Conservation (phyloP, 495 filamentous ascomycete species). For the Penicillium cosmopolitanum region DNA sequence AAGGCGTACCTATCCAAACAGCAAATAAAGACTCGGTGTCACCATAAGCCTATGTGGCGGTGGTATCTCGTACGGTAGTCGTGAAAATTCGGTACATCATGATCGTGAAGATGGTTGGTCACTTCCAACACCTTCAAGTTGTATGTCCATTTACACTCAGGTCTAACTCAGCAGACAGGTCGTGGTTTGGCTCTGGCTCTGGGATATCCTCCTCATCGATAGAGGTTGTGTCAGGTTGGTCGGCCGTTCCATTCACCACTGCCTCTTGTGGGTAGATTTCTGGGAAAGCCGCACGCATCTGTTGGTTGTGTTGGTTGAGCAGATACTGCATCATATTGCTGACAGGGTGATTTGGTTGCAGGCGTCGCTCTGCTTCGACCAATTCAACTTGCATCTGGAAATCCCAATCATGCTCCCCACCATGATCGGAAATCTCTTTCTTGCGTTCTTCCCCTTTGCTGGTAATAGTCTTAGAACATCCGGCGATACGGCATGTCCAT, state of each 20-base stretch:
- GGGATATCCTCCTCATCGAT: conserved; percentile 1
- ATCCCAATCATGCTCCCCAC: conserved; percentile 64
- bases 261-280: conserved; percentile 22
- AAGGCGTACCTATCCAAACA: conserved; percentile 4
- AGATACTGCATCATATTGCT: conserved; percentile 43
- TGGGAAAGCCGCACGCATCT: conserved; percentile 32
- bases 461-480: conserved; percentile 65
- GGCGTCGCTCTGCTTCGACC: conserved; percentile 51
- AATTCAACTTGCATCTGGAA: conserved; percentile 62
- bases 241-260: conserved; percentile 2
- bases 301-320: conserved; percentile 27
- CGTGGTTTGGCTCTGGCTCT: background rate
- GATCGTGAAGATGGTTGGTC: conserved; percentile 9
- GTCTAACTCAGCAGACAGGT: conserved; percentile 7
- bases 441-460: conserved; percentile 60
- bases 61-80: conserved; percentile 4
- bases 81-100: conserved; percentile 14
- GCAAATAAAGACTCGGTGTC: background rate
- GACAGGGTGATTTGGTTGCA: conserved; percentile 44
- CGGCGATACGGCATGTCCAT: conserved; percentile 72
- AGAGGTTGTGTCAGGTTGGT: background rate
- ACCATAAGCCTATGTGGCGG: background rate
- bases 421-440: conserved; percentile 65
- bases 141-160: conserved; percentile 15
- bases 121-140: conserved; percentile 10